A percentile compares a stretch with the other conserved stretches of the same genome.
Evolutionary conservation across 73 alveolate species (phyloP).

Genomic region (Effrenium voratum): DNA sequence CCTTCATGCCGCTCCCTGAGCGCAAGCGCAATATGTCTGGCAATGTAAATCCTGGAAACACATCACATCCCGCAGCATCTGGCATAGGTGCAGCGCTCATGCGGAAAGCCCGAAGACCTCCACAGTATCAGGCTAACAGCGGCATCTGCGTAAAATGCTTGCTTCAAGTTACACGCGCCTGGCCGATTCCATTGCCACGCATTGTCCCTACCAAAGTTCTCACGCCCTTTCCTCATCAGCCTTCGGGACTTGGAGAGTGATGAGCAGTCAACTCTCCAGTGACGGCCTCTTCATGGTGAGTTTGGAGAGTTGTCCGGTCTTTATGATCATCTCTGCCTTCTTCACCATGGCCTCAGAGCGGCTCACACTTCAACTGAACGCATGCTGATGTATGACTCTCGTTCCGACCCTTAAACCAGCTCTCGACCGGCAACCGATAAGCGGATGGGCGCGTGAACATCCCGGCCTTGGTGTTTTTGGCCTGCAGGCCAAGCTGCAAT

Average conservation of each 20-base stretch:
- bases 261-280: neutral
- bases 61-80: neutral
- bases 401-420: no score
- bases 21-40: neutral
- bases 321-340: constrained; percentile 41
- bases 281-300: constrained; percentile 36
- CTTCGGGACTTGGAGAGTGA: neutral
- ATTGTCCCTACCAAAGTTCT: constrained; percentile 57
- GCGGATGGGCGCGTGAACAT: no score
- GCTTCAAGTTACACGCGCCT: neutral
- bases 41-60: neutral
- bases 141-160: neutral
- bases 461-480: constrained; percentile 36
- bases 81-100: neutral
- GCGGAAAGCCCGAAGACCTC: constrained; percentile 76
- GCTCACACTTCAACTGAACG: no score
- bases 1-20: constrained; percentile 81
- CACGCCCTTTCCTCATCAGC: constrained; percentile 59
- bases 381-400: no score
- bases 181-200: constrained; percentile 86
- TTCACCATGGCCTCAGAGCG: constrained; percentile 56
- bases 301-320: constrained; percentile 41
- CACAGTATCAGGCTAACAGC: neutral
- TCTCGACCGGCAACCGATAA: no score
- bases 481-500: neutral